Evolutionary conservation across 2,329 filamentous ascomycete species (phyloP).

Genomic region (Rutstroemia sp.): DNA sequence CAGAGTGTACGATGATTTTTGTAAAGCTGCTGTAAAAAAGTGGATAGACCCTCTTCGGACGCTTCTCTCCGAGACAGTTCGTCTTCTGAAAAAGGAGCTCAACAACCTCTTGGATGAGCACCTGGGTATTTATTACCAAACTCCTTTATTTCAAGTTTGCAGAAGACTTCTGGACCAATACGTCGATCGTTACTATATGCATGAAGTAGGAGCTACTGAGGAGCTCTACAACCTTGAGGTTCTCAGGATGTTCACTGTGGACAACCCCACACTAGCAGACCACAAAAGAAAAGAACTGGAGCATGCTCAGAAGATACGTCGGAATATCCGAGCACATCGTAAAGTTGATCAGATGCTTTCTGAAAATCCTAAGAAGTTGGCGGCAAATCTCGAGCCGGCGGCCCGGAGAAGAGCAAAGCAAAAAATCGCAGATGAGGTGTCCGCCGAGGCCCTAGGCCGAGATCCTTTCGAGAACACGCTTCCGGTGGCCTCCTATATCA

Average conservation of each 20-base stretch:
- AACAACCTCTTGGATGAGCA: constrained; percentile 14
- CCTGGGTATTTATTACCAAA: constrained; percentile 12
- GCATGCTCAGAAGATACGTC: constrained; percentile 40
- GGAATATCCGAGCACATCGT: constrained; percentile 41
- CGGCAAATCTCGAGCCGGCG: neutral
- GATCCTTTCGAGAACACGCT: constrained; percentile 56
- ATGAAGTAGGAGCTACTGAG: constrained; percentile 1
- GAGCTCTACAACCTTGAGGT: constrained; percentile 13
- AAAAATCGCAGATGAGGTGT: constrained; percentile 7
- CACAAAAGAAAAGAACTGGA: constrained; percentile 41
- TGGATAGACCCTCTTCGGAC: constrained; percentile 48
- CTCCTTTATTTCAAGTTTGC: constrained; percentile 10
- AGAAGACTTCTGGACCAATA: constrained; percentile 9
- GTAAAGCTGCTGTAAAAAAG: constrained; percentile 46
- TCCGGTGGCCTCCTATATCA: constrained; percentile 52
- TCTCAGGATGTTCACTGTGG: constrained; percentile 13
- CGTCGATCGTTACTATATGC: constrained; percentile 3
- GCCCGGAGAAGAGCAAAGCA: constrained; percentile 1
- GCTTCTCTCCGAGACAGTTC: constrained; percentile 38
- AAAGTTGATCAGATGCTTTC: constrained; percentile 19
- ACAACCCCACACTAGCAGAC: constrained; percentile 34
- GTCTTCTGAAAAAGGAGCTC: constrained; percentile 36
- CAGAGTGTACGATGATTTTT: constrained; percentile 52
- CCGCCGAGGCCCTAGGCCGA: constrained; percentile 36
- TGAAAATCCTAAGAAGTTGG: neutral